A percentile compares a stretch with the other conserved stretches of the same genome.
Conservation (phyloP, 768 basidiomycete species). For the Strobilomyces dryophilus region DNA sequence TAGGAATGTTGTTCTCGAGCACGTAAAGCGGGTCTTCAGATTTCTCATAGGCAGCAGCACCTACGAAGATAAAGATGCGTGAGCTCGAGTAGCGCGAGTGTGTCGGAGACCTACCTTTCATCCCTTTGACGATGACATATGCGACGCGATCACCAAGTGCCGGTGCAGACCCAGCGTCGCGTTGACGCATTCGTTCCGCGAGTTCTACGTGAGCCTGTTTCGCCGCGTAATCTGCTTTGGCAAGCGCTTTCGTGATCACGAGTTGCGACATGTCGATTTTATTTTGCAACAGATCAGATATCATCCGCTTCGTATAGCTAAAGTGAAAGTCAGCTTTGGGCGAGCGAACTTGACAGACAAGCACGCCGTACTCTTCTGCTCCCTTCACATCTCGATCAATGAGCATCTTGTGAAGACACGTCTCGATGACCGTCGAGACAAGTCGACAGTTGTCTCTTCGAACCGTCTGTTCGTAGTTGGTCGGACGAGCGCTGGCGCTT, state of each 20-base stretch:
- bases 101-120: constrained; percentile 61
- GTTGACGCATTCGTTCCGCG: constrained; percentile 91
- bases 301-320: constrained; percentile 91
- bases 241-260: constrained; percentile 95
- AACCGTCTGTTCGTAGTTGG: constrained; percentile 63
- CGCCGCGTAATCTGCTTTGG: constrained; percentile 88
- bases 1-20: constrained; percentile 95
- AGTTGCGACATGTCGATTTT: constrained; percentile 98
- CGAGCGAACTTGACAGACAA: constrained; percentile 3
- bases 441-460: constrained; percentile 98
- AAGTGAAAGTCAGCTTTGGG: constrained; percentile 12
- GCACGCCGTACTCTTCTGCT: constrained; percentile 73
- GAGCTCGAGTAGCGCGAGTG: background rate
- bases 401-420: constrained; percentile 96
- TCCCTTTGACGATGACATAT: constrained; percentile 96
- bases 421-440: constrained; percentile 96
- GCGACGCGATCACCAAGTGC: constrained; percentile 98
- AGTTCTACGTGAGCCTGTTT: constrained; percentile 98
- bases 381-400: constrained; percentile 92
- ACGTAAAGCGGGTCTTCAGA: constrained; percentile 98
- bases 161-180: constrained; percentile 96
- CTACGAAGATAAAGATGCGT: constrained; percentile 33
- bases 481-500: background rate
- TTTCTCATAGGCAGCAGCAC: constrained; percentile 97
- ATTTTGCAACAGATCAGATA: constrained; percentile 92